Conservation (phyloP, 768 basidiomycete genomes). For the Cyathus striatus region DNA sequence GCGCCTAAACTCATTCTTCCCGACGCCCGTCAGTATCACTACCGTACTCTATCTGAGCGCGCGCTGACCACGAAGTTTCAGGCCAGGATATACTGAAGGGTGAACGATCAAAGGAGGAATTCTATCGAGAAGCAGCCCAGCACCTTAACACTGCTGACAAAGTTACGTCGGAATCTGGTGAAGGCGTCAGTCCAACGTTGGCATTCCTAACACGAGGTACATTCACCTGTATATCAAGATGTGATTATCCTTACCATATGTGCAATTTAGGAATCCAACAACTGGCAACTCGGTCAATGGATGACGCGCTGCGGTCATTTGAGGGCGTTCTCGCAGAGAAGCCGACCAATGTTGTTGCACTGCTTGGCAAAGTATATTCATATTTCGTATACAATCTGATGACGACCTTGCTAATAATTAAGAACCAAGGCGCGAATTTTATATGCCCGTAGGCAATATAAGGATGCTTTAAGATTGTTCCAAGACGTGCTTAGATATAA, state of each 20-base stretch:
- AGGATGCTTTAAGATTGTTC: constrained; percentile 78
- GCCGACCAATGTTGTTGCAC: constrained; percentile 83
- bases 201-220: constrained; percentile 65
- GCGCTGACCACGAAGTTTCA: constrained; percentile 17
- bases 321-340: constrained; percentile 73
- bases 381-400: not conserved
- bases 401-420: constrained; percentile 4
- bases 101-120: constrained; percentile 62
- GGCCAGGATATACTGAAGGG: constrained; percentile 60
- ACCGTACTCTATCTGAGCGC: constrained; percentile 1
- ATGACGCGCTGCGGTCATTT: constrained; percentile 78
- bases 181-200: constrained; percentile 49
- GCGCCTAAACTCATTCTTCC: constrained; percentile 78
- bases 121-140: constrained; percentile 64
- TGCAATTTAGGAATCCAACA: constrained; percentile 65
- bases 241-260: too few species aligned
- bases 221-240: constrained; percentile 6
- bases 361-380: constrained; percentile 74
- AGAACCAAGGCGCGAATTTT: constrained; percentile 74
- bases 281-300: constrained; percentile 73
- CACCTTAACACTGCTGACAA: constrained; percentile 59
- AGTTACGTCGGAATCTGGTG: constrained; percentile 52
- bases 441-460: constrained; percentile 72
- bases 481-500: constrained; percentile 78
- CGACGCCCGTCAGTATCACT: constrained; percentile 60